Evolutionary conservation across 2,329 filamentous ascomycete genomes (phyloP), one percentile per base, ranked within the genome.

Genomic region (Peltaster fructicola): DNA sequence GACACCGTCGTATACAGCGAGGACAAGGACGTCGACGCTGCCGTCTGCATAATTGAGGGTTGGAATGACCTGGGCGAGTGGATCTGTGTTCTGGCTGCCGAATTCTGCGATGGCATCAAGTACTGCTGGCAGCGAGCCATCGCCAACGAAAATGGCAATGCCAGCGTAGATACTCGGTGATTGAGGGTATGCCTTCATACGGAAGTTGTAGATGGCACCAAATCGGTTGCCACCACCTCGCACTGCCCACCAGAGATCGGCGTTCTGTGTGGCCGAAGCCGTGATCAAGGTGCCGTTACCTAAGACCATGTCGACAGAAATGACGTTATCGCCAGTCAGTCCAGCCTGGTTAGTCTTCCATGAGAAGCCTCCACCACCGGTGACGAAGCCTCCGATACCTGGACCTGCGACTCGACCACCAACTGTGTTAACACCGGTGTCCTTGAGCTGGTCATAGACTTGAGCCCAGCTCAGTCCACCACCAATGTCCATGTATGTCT

Each of bases 241-340:
- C 12, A 59, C 25, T 14, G 51, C 56, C 56, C 54, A 61, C 37
- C 60, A 61, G 2, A 62, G 41, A 24, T 62, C 57, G 0, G 41
- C 17, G 17, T 67, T 52, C 32, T 62, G 48, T 0, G 39, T 39
- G 4, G 47, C 41, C 1, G 56, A 61, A 2, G 47, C 46, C 2
- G 33, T 49, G 8, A 55, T 41, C 8, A 51, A 32, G 7, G 30
- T 35, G 0, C 53, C 54, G 27, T 52, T 43, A 1, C 53, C 53
- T 5, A 57, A 41, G 3, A 57, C 52, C 0, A 59, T 33, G 4
- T 40, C 43, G 6, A 40, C 46, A 1, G 46, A 43, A 0, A 41
- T 47, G 6, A 65, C 48, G 30, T 56, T 54, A 41, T 64, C 62
- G 22, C 63, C 57, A 1, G 53, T 52, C 7, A 72, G 50, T 0